phyloP scores from a whole-genome alignment of 805 yeast species.

The Candida coleopterorum region DNA sequence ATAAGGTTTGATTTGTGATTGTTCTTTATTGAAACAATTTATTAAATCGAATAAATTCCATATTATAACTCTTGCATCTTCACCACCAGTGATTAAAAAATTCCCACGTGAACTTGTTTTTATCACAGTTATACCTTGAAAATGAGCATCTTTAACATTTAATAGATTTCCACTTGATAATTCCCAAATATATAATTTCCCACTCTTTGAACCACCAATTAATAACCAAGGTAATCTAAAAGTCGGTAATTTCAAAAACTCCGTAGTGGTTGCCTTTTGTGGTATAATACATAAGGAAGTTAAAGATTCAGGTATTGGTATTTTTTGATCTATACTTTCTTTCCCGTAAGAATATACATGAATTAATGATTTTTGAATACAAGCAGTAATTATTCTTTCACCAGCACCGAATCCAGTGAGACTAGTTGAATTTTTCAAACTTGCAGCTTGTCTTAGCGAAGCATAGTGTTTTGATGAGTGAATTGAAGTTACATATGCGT shows the following conservation, averaged over 20 bases:
- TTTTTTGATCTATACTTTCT: slow-evolving; percentile 69
- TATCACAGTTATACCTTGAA: slow-evolving; percentile 64
- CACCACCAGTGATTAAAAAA: slow-evolving; percentile 69
- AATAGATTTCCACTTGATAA: slow-evolving; percentile 69
- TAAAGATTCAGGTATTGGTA: slow-evolving; percentile 81
- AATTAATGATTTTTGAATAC: slow-evolving; percentile 66
- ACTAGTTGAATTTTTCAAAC: slow-evolving; percentile 42
- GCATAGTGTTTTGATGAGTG: slow-evolving; percentile 46
- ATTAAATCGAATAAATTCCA: slow-evolving; percentile 70
- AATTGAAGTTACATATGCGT: slow-evolving; percentile 38
- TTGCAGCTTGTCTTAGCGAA: slow-evolving; percentile 50
- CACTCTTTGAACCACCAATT: slow-evolving; percentile 71
- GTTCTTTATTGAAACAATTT: slow-evolving; percentile 21
- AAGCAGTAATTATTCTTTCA: slow-evolving; percentile 57
- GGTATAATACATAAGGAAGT: slow-evolving; percentile 48
- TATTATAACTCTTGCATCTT: slow-evolving; percentile 71
- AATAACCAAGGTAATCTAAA: slow-evolving; percentile 59
- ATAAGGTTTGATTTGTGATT: slow-evolving; percentile 48
- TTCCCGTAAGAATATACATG: slow-evolving; percentile 70
- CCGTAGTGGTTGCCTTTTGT: slow-evolving; percentile 20
- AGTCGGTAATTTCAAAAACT: slow-evolving; percentile 25
- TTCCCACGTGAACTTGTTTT: slow-evolving; percentile 57
- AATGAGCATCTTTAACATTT: slow-evolving; percentile 75
- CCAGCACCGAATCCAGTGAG: slow-evolving; percentile 44
- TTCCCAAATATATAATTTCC: slow-evolving; percentile 84